These are phyloP conservation scores for Arabidopsis lyrata DNA, from an alignment of 441 rosid species.

Conservation along the genomic window DNA sequence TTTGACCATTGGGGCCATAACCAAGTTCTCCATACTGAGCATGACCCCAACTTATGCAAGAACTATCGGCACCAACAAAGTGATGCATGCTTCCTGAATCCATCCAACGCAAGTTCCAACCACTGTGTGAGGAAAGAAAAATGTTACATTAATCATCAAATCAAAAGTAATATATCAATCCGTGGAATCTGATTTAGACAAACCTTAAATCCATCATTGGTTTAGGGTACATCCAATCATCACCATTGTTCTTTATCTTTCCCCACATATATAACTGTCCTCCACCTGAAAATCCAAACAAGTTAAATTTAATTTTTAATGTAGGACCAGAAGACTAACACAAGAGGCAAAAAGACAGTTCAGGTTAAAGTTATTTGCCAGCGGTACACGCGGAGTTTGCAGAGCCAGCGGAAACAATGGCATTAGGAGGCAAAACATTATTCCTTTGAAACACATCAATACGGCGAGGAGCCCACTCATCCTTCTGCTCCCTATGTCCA, in stretches of 20 bases:
- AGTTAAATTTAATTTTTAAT: background rate
- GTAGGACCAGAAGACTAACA: constrained; percentile 11
- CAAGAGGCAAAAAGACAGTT: constrained; percentile 12
- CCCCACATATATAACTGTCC: constrained; percentile 99
- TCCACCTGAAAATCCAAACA: constrained; percentile 62
- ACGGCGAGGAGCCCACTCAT: constrained; percentile 97
- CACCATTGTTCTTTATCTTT: constrained; percentile 87
- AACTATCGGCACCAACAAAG: constrained; percentile 96
- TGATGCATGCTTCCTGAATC: constrained; percentile 96
- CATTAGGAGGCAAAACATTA: constrained; percentile 79
- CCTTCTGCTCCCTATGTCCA: constrained; percentile 99
- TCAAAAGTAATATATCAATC: constrained; percentile 11
- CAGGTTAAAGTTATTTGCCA: constrained; percentile 52
- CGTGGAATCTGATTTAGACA: constrained; percentile 19
- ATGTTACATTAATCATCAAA: constrained; percentile 16
- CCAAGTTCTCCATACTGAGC: constrained; percentile 95
- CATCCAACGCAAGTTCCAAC: constrained; percentile 98
- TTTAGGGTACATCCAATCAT: constrained; percentile 99
- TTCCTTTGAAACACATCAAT: constrained; percentile 78
- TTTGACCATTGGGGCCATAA: constrained; percentile 92
- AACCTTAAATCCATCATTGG: constrained; percentile 99
- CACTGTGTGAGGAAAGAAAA: constrained; percentile 53
- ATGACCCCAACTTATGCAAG: constrained; percentile 99
- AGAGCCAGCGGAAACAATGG: constrained; percentile 89
- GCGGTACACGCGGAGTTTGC: constrained; percentile 93